phyloP scores from a whole-genome alignment of 306 rosid species.

The Ochetophila trinervis region DNA sequence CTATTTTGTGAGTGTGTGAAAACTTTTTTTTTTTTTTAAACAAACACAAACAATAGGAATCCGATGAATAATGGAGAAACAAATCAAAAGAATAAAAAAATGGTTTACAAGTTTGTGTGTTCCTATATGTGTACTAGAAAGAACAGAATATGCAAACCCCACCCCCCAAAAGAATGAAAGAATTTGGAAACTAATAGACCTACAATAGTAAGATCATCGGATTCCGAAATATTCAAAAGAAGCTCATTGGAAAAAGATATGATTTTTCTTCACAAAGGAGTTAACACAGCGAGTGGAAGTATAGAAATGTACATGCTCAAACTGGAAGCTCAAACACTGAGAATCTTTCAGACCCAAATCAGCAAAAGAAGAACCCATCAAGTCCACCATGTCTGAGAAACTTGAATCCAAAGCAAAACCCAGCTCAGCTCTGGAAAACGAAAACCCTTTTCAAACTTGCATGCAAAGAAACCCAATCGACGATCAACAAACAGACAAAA shows the following conservation, averaged over 20 bases:
- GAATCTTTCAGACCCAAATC: constrained; percentile 53
- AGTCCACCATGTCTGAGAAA: constrained; percentile 46
- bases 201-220: constrained; percentile 86
- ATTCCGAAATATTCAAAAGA: constrained; percentile 72
- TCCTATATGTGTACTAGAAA: constrained; percentile 43
- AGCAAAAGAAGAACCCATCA: constrained; percentile 52
- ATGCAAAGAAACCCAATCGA: constrained; percentile 21
- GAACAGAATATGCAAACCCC: constrained; percentile 40
- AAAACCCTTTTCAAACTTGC: constrained; percentile 31
- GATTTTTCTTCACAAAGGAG: constrained; percentile 32
- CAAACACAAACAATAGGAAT: constrained; percentile 46
- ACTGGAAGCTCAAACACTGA: constrained; percentile 44
- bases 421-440: constrained; percentile 32
- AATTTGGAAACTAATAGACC: constrained; percentile 42
- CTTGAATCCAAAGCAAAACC: constrained; percentile 34
- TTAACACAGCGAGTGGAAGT: constrained; percentile 31
- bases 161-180: constrained; percentile 75
- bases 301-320: constrained; percentile 63
- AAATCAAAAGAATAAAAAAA: constrained; percentile 36
- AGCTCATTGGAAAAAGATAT: constrained; percentile 44
- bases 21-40: constrained; percentile 8
- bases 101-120: constrained; percentile 46
- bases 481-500: background rate
- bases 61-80: constrained; percentile 69
- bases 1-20: constrained; percentile 62